Base-by-base conservation (phyloP, 129 eudicot genomes). In the Kitagawia praeruptora region DNA sequence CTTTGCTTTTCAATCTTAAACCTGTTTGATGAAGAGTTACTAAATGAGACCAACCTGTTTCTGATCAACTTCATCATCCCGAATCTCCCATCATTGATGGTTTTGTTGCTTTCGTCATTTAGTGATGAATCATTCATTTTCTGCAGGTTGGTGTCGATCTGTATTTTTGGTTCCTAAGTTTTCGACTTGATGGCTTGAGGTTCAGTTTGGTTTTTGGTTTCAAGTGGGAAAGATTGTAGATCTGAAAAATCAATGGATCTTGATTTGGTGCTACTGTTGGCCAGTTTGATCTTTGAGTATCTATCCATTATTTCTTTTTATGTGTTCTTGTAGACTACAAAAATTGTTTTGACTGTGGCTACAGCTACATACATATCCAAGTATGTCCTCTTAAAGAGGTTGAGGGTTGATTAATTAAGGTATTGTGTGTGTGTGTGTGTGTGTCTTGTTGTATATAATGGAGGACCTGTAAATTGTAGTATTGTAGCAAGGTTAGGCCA, bases 261-360 rank as follows among this genome's bases (percentile, higher is more conserved):
- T 83, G 93, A 87, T 80, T 85, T 80, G 86, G 23, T 67, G 83
- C 21, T 79, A 70, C 51, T 73, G 49, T 34, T 71, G 15, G 46
- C 39, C 49, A 87, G 75, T 58, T 84, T 87, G 85, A 87, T 87
- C 87, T 89, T 91, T 82, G 88, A 75, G 61, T 89, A 91, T 25
- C 86, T 85, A 27, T 84, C 80, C 97, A 89, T 70, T 5, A 31
- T 54, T 54, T 54, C n/a, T 21, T 54, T 23, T 8, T 54, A 19
- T 7, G 64, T 54, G 64, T 21, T 47, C 11, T 47, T 46, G 3
- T 3, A 46, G 49, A 46, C 15, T 46, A 15, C 15, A 10, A 3
- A 46, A 39, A 2, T 9, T 44, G 11, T 6, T 8, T 44, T 1
- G 47, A 44, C 49, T 46, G 49, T 46, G 15, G 49, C 15, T 10